A percentile compares a stretch with the other conserved stretches of the same genome.
Conservation (phyloP, 2,329 filamentous ascomycete genomes). For the Neodidymelliopsis sp. region DNA sequence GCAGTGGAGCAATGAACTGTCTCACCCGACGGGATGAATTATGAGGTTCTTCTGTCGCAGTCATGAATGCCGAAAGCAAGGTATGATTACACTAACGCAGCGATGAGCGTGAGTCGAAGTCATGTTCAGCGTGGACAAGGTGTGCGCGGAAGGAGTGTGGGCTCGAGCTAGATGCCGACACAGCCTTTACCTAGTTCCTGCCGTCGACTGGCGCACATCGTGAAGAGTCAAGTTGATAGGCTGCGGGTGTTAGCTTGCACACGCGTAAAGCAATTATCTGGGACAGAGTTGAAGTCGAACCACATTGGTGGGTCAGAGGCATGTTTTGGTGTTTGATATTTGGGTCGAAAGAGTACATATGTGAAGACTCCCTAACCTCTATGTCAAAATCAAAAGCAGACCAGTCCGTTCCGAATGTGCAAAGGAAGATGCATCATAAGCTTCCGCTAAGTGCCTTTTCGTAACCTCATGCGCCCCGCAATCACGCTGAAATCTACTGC, state of each 20-base stretch:
- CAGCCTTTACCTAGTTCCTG: too few species aligned
- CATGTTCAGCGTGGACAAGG: too few species aligned
- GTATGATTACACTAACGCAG: too few species aligned
- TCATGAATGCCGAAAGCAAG: too few species aligned
- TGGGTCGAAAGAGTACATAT: constrained; percentile 44
- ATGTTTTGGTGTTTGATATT: constrained; percentile 37
- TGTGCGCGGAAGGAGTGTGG: too few species aligned
- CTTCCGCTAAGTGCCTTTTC: constrained; percentile 40
- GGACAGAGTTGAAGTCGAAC: constrained; percentile 3
- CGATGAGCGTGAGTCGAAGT: too few species aligned
- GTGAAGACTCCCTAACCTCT: constrained; percentile 40
- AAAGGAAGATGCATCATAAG: constrained; percentile 43
- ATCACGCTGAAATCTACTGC: constrained; percentile 36
- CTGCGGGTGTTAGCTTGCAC: background rate
- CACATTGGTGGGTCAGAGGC: constrained; percentile 33
- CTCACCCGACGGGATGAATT: too few species aligned
- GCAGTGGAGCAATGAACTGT: too few species aligned
- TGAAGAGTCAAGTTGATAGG: too few species aligned
- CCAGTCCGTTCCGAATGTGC: constrained; percentile 40
- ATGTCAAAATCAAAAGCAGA: constrained; percentile 35
- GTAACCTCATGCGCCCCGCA: constrained; percentile 40
- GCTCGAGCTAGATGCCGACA: too few species aligned
- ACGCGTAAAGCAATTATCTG: background rate
- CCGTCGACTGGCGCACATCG: too few species aligned
- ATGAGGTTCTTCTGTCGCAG: too few species aligned